Conservation (phyloP, 1,284 basidiomycete species). For the Puccinia triticina region DNA sequence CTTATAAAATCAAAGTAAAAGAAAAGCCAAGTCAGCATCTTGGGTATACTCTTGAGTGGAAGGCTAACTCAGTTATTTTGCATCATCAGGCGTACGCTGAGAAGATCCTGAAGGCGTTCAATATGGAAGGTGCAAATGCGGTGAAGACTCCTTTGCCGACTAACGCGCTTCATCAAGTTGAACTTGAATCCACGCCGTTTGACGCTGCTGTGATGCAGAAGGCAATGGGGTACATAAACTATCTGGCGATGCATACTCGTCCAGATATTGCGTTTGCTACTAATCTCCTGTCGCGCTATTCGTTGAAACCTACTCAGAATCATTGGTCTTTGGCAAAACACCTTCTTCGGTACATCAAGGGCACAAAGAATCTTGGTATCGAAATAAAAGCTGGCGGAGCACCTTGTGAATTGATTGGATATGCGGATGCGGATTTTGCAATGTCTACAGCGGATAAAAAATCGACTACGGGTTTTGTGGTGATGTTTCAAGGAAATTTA, state of each 20-base stretch:
- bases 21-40: no score
- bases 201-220: neutral
- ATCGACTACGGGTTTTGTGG: neutral
- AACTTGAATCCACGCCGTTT: neutral
- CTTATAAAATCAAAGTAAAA: neutral
- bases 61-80: no score
- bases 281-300: neutral
- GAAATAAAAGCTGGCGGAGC: neutral
- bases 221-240: constrained; percentile 18
- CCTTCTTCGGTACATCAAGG: no score
- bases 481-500: neutral
- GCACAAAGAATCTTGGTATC: neutral
- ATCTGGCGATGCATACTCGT: no score
- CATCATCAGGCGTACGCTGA: no score
- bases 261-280: no score
- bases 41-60: no score
- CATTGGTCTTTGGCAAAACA: constrained; percentile 7
- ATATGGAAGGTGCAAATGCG: constrained; percentile 12
- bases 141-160: neutral
- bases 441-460: no score
- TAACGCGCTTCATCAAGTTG: neutral
- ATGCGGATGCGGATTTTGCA: constrained; percentile 31
- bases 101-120: neutral
- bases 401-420: neutral
- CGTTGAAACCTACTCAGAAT: neutral